These are phyloP conservation scores for Cicer arietinum DNA, from an alignment of 306 rosid genomes.

Conservation along the genomic window DNA sequence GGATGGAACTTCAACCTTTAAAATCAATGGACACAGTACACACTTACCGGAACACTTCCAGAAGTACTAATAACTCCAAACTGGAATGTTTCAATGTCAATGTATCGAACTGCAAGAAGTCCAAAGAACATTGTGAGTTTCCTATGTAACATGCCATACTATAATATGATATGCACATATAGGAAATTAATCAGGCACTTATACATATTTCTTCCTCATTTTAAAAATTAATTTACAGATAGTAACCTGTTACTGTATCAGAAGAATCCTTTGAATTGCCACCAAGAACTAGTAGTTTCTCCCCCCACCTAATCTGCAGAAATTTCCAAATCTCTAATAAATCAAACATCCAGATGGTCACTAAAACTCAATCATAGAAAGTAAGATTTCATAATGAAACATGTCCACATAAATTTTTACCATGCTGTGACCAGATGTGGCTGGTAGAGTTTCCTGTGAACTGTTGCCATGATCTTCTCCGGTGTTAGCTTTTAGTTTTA, in stretches of 20 bases:
- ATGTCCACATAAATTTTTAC: slow-evolving; percentile 50
- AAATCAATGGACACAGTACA: slow-evolving; percentile 36
- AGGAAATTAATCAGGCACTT: slow-evolving; percentile 29
- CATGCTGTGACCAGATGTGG: slow-evolving; percentile 79
- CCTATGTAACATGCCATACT: slow-evolving; percentile 27
- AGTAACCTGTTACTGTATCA: slow-evolving; percentile 70
- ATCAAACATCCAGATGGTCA: slow-evolving; percentile 32
- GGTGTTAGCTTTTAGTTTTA: slow-evolving; percentile 68
- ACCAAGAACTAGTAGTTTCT: slow-evolving; percentile 82
- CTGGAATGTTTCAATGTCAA: slow-evolving; percentile 67
- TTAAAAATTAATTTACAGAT: slow-evolving; percentile 38
- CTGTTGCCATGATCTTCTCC: slow-evolving; percentile 49
- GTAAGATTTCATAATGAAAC: slow-evolving; percentile 10
- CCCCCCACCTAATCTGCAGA: slow-evolving; percentile 85
- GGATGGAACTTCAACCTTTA: slow-evolving; percentile 38
- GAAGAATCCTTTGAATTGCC: slow-evolving; percentile 72
- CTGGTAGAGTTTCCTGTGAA: slow-evolving; percentile 62
- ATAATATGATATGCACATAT: slow-evolving; percentile 21
- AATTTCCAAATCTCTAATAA: slow-evolving; percentile 36
- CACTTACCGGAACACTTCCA: slow-evolving; percentile 87
- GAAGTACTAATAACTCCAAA: slow-evolving; percentile 75
- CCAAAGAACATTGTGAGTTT: slow-evolving; percentile 46
- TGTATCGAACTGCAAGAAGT: slow-evolving; percentile 74
- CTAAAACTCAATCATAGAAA: slow-evolving; percentile 32
- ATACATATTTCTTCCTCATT: slow-evolving; percentile 11